Percentiles rank a stretch among this genome's conserved stretches.
These are phyloP conservation scores for Starmerella vaccinii DNA, from an alignment of 805 yeast species.

Conservation along the genomic window DNA sequence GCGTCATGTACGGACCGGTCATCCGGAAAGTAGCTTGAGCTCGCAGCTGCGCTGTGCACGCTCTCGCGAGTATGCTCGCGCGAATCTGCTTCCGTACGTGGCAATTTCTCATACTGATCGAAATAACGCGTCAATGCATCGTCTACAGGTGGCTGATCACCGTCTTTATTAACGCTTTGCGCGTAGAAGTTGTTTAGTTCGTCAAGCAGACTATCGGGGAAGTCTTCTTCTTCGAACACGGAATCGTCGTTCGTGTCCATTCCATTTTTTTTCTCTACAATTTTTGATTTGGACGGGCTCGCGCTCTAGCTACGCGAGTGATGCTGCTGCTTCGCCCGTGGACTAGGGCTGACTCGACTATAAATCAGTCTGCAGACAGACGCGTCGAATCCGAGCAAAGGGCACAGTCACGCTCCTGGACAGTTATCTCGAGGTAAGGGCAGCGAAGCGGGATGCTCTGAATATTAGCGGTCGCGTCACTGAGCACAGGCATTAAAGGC, in stretches of 20 bases:
- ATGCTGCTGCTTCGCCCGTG: neutral
- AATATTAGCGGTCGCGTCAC: too few relatives aligned
- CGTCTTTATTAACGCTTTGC: neutral
- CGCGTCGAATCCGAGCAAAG: neutral
- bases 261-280: neutral
- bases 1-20: too few relatives aligned
- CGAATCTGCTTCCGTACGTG: neutral
- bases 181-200: slow-evolving; percentile 1
- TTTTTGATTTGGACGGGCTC: neutral
- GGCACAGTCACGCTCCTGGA: neutral
- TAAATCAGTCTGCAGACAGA: neutral
- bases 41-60: neutral
- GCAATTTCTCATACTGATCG: neutral
- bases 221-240: neutral
- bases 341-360: neutral
- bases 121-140: neutral
- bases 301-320: neutral
- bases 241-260: neutral
- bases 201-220: neutral
- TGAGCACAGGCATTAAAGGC: too few relatives aligned
- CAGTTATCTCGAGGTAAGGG: neutral
- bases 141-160: neutral
- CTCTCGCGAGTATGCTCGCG: neutral
- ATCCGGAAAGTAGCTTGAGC: too few relatives aligned
- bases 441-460: too few relatives aligned